Base-by-base conservation (phyloP, 352 stramenopile genomes). In the Aphanomyces invadans region DNA sequence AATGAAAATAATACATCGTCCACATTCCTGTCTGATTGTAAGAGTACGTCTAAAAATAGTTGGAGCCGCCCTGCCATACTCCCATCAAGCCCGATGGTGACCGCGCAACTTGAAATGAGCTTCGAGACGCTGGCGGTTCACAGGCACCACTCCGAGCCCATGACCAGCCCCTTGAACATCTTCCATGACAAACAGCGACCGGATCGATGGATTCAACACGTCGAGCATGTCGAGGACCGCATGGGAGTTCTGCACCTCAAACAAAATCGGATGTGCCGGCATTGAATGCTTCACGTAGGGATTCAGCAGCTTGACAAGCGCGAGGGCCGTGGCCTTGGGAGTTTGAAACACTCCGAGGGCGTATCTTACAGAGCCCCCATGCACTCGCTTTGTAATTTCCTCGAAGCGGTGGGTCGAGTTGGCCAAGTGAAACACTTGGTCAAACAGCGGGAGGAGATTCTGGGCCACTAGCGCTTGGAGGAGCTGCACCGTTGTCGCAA, bases 151-250 rank as follows among this genome's bases (percentile, higher is more conserved):
- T 5, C 60, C 60, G 23, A 45, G 23, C 26, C 60, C 60, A 46
- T 67, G 48, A 44, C 60, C 60, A 46, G 60, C 42, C 17, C 48
- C 60, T 25, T 59, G 60, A 4, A 94, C 89, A 62, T 92, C 83
- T 67, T 94, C 86, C 82, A 94, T 92, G 0, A 81, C 83, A 56
- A 94, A 94, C 26, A 91, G 73, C 46, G 74, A 75, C 25, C 86
- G 83, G 17, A 88, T 62, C 38, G 76, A 81, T 21, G 78, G 49
- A 45, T 90, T 80, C 65, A 91, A 81, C 2, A 71, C 73, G 68
- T 94, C 86, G 56, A 94, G 72, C 23, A 87, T 78, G 69, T 94
- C 86, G 36, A 94, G 74, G 33, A 94, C 70, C 3, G 90, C 79
- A 55, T 82, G 88, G 17, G 81, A 84, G 51, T 94, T 81, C 11